Evolutionary conservation across 768 basidiomycete genomes (phyloP).

Genomic region (Cystobasidium onofrii): DNA sequence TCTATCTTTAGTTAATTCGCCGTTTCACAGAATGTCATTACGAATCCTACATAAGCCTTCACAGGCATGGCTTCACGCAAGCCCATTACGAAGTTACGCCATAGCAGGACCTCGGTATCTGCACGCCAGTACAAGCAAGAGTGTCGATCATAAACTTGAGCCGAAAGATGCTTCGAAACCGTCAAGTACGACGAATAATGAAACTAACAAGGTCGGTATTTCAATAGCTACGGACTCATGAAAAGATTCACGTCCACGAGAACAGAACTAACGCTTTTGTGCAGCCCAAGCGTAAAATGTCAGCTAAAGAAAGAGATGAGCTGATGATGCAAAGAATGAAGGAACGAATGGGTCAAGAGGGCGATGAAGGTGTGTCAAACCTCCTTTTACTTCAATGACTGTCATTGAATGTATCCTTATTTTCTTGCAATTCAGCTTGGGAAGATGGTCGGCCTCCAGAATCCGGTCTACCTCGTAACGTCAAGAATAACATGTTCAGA

Average conservation of each 20-base stretch:
- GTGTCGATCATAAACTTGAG: background rate
- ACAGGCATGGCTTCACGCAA: background rate
- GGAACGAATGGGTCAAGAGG: slow-evolving; percentile 18
- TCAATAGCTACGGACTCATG: no score
- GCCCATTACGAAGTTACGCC: no score
- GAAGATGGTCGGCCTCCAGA: slow-evolving; percentile 11
- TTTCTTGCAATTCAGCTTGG: slow-evolving; percentile 13
- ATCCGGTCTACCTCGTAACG: slow-evolving; percentile 13
- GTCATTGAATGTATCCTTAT: no score
- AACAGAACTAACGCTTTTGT: background rate
- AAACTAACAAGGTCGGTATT: background rate
- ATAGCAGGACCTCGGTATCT: background rate
- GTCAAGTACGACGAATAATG: background rate
- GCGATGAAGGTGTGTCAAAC: slow-evolving; percentile 6
- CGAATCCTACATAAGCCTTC: background rate
- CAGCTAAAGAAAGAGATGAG: slow-evolving; percentile 12
- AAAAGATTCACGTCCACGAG: no score
- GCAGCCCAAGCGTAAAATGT: slow-evolving; percentile 4
- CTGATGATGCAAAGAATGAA: slow-evolving; percentile 11
- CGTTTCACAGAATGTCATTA: background rate
- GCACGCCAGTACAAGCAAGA: background rate
- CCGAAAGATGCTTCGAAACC: background rate
- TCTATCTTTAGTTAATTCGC: no score
- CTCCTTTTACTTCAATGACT: no score
- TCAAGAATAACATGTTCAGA: slow-evolving; percentile 25